phyloP scores from a whole-genome alignment of 768 basidiomycete species.

The Pleurotus djamor region DNA sequence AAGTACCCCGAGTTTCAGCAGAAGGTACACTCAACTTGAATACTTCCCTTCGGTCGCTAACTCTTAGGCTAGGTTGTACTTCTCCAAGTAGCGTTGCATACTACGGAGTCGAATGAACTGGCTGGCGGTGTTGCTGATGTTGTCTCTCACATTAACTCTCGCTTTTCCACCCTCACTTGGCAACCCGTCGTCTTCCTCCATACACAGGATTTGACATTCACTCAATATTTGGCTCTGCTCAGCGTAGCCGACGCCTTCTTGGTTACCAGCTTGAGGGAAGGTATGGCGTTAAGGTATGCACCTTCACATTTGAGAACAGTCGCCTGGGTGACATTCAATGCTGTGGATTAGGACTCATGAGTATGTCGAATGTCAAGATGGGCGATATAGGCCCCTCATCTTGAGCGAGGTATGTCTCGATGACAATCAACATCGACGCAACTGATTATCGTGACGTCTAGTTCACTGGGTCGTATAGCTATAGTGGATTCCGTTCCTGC shows the following conservation, averaged over 20 bases:
- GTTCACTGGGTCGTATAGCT: constrained; percentile 87
- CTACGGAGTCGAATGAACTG: constrained; percentile 72
- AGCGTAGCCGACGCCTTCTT: constrained; percentile 85
- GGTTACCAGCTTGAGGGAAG: constrained; percentile 81
- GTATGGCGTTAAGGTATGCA: constrained; percentile 65
- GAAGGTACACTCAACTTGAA: constrained; percentile 38
- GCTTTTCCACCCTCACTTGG: constrained; percentile 83
- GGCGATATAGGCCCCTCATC: constrained; percentile 64
- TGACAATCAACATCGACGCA: neutral
- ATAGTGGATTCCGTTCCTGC: constrained; percentile 84
- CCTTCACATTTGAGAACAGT: too few relatives aligned
- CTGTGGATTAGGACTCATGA: constrained; percentile 76
- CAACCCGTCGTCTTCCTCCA: constrained; percentile 87
- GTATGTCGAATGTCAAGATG: constrained; percentile 85
- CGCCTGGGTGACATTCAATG: too few relatives aligned
- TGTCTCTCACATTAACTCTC: constrained; percentile 79
- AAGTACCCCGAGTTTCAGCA: constrained; percentile 78
- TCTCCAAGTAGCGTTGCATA: constrained; percentile 86
- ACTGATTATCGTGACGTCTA: constrained; percentile 20
- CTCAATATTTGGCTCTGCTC: constrained; percentile 80
- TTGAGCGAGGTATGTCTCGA: constrained; percentile 61
- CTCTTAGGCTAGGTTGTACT: constrained; percentile 55
- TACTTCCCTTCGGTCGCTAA: neutral
- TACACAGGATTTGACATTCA: constrained; percentile 82
- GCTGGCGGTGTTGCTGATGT: constrained; percentile 74